These are phyloP conservation scores for Penicillium samsonianum DNA, from an alignment of 495 filamentous ascomycete genomes.

Conservation along the genomic window DNA sequence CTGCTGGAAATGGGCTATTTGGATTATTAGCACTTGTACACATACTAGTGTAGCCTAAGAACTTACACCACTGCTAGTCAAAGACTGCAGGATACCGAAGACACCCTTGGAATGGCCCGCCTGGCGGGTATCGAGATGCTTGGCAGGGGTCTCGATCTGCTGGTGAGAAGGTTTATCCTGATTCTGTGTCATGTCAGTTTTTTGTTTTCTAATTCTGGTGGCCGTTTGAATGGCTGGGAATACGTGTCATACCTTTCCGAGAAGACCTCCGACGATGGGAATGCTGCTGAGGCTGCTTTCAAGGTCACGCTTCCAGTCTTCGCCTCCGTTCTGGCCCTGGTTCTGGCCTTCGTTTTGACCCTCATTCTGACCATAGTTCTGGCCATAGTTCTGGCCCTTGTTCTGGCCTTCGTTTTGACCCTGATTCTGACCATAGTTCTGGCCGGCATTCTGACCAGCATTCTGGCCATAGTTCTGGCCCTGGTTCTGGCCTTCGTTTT, in stretches of 20 bases:
- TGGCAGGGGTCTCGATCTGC: slow-evolving; percentile 3
- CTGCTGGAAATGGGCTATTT: slow-evolving; percentile 8
- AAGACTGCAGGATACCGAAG: slow-evolving; percentile 6
- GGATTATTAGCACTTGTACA: slow-evolving; percentile 1
- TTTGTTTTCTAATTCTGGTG: neutral
- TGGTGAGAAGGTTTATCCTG: slow-evolving; percentile 11
- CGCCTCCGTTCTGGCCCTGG: neutral
- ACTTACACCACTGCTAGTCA: slow-evolving; percentile 17
- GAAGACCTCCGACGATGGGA: slow-evolving; percentile 19
- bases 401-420: no score
- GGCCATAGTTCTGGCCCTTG: slow-evolving; percentile 11
- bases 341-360: neutral
- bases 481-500: slow-evolving; percentile 19
- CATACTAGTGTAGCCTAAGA: neutral
- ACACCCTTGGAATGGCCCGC: slow-evolving; percentile 5
- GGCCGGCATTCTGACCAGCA: slow-evolving; percentile 11
- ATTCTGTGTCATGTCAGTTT: slow-evolving; percentile 8
- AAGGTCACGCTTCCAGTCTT: slow-evolving; percentile 12
- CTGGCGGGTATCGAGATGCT: slow-evolving; percentile 6
- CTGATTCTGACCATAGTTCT: neutral
- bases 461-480: slow-evolving; percentile 21
- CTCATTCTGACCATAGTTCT: neutral
- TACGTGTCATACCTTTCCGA: slow-evolving; percentile 11
- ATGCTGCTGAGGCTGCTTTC: slow-evolving; percentile 13
- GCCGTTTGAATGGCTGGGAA: neutral